Evolutionary conservation across 345 rosid genomes (phyloP).

Genomic region (Psidium friedrichsthalianum): DNA sequence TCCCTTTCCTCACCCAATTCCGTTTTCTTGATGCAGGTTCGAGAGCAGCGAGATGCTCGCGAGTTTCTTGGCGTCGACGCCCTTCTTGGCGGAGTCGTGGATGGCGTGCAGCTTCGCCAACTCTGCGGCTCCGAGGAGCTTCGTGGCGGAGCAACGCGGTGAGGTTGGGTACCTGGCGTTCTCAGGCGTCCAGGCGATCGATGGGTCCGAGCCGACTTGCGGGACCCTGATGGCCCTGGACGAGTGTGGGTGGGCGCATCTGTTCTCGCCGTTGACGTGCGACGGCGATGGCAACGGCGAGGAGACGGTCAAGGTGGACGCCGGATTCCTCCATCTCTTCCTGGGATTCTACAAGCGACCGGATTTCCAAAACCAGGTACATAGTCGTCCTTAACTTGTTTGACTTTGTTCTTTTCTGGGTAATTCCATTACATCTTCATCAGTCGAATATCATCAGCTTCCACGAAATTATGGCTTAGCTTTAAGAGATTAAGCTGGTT

Average conservation of each 20-base stretch:
- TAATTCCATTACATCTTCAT: background rate
- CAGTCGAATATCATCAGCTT: background rate
- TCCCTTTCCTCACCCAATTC: background rate
- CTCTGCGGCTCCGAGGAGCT: background rate
- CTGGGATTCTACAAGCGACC: slow-evolving; percentile 1
- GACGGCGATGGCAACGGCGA: slow-evolving; percentile 23
- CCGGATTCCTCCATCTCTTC: slow-evolving; percentile 28
- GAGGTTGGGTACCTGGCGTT: slow-evolving; percentile 40
- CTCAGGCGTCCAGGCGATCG: slow-evolving; percentile 17
- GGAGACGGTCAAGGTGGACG: slow-evolving; percentile 38
- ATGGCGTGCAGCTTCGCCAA: slow-evolving; percentile 30
- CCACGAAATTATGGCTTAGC: background rate
- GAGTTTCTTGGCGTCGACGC: slow-evolving; percentile 42
- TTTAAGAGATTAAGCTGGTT: background rate
- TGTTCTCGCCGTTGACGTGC: slow-evolving; percentile 21
- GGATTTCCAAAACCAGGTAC: slow-evolving; percentile 32
- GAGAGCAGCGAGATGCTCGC: slow-evolving; percentile 81
- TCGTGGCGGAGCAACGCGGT: slow-evolving; percentile 17
- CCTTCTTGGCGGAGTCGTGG: slow-evolving; percentile 49
- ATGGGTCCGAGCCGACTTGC: background rate
- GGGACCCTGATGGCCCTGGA: slow-evolving; percentile 12
- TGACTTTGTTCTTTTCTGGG: too few relatives aligned
- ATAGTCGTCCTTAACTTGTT: background rate
- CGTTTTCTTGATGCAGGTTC: slow-evolving; percentile 16
- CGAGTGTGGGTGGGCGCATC: background rate